phyloP scores from a whole-genome alignment of 768 basidiomycete genomes.

The Collybiopsis confluens region DNA sequence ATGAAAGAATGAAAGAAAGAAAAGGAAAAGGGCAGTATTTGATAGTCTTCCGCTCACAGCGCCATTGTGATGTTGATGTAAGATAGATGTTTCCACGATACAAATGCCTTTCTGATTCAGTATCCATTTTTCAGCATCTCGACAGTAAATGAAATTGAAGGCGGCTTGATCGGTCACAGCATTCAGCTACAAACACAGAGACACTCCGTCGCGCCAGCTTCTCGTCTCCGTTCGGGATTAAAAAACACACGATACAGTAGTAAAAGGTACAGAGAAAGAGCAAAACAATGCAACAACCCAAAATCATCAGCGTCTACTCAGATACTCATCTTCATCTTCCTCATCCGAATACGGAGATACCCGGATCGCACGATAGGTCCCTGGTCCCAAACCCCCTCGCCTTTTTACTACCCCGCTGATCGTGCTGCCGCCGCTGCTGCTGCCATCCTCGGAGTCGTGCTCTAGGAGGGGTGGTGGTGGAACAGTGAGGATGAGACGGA shows the following conservation, averaged over 20 bases:
- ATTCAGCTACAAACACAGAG: no score
- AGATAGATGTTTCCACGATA: no score
- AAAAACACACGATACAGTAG: no score
- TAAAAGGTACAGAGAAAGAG: no score
- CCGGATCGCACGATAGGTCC: constrained; percentile 37
- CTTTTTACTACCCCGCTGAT: neutral
- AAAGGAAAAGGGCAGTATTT: neutral
- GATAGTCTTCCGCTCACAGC: no score
- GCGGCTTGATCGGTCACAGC: no score
- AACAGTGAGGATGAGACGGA: constrained; percentile 69
- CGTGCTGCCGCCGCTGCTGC: neutral
- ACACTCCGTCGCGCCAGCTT: no score
- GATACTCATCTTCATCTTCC: constrained; percentile 32
- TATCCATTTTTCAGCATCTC: no score
- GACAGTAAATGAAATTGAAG: no score
- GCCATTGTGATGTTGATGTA: no score
- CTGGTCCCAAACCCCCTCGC: constrained; percentile 10
- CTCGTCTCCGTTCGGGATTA: no score
- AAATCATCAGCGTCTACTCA: constrained; percentile 20
- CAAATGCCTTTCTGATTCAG: no score
- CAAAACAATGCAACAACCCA: constrained; percentile 22
- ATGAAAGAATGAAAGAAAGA: neutral
- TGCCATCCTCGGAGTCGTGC: neutral
- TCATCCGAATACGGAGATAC: constrained; percentile 44
- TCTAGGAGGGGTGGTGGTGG: constrained; percentile 28